A percentile compares a stretch with the other conserved stretches of the same genome.
phyloP scores from a whole-genome alignment of 2,329 filamentous ascomycete genomes.

The Pseudogymnoascus pannorum region DNA sequence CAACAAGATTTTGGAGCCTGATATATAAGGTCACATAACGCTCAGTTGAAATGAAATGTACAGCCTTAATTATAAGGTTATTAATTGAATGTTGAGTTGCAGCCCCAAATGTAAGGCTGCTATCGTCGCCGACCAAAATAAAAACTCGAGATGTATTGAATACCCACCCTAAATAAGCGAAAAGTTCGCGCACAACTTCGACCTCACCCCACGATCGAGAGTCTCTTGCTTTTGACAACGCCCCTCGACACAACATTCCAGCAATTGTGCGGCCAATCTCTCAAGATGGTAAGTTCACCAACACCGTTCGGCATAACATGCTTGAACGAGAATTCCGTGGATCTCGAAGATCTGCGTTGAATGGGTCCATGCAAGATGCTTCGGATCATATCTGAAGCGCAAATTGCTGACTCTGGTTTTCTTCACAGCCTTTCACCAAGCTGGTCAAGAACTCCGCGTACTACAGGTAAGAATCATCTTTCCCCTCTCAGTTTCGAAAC shows the following conservation, averaged over 20 bases:
- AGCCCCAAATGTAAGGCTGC: neutral
- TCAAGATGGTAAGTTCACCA: slow-evolving; percentile 63
- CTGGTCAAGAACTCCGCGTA: slow-evolving; percentile 95
- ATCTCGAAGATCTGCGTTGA: slow-evolving; percentile 29
- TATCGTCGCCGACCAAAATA: slow-evolving; percentile 10
- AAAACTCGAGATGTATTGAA: slow-evolving; percentile 11
- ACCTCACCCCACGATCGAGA: neutral
- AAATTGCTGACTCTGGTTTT: slow-evolving; percentile 96
- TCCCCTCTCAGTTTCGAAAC: slow-evolving; percentile 21
- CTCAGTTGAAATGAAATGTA: neutral
- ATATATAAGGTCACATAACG: neutral
- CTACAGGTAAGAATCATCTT: slow-evolving; percentile 69
- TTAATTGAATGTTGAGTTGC: neutral
- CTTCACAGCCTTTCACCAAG: slow-evolving; percentile 78
- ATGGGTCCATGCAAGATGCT: slow-evolving; percentile 95
- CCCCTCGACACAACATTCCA: slow-evolving; percentile 37
- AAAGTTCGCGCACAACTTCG: slow-evolving; percentile 16
- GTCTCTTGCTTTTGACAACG: slow-evolving; percentile 31
- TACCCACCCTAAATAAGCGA: slow-evolving; percentile 14
- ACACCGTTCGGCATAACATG: slow-evolving; percentile 14
- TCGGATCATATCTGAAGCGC: slow-evolving; percentile 94
- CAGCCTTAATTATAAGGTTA: too few relatives aligned
- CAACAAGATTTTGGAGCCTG: neutral
- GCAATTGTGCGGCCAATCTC: slow-evolving; percentile 32
- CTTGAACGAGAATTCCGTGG: slow-evolving; percentile 13